Percentiles rank a stretch among this genome's conserved stretches.
Evolutionary conservation across 176 grass and related monocot species (phyloP).

Genomic region (Alopecurus myosuroides): DNA sequence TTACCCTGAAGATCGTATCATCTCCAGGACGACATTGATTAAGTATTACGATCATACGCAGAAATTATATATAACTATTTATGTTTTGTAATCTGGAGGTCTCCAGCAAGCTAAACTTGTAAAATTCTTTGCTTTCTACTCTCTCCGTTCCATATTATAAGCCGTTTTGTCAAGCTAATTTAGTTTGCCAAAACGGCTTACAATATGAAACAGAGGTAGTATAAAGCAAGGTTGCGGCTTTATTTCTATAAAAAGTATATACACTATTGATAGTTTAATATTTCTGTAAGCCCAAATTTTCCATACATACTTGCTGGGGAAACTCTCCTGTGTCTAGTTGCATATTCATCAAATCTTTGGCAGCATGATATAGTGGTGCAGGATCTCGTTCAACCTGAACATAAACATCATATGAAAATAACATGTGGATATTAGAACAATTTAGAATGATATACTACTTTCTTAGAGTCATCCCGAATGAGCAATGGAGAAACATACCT

Average conservation of each 20-base stretch:
- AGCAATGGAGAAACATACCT: conserved; percentile 14
- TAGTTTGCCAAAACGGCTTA: too few species aligned
- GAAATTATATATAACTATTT: not conserved
- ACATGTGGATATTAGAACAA: not conserved
- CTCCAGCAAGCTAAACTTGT: too few species aligned
- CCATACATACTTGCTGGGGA: conserved; percentile 36
- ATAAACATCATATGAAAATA: not conserved
- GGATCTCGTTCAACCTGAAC: conserved; percentile 36
- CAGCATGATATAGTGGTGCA: conserved; percentile 34
- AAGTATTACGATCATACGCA: not conserved
- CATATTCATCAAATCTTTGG: conserved; percentile 51
- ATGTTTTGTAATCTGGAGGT: too few species aligned
- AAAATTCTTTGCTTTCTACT: too few species aligned
- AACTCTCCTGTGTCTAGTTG: conserved; percentile 45
- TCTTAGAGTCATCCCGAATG: not conserved
- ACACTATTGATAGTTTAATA: not conserved
- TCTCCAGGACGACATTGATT: not conserved
- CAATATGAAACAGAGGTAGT: too few species aligned
- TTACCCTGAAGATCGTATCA: not conserved
- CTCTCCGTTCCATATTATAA: too few species aligned
- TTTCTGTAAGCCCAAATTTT: not conserved
- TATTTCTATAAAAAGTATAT: not conserved
- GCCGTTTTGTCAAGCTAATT: too few species aligned
- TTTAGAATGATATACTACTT: not conserved
- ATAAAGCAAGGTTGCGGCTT: too few species aligned